Conservation (phyloP, 176 grass and related monocot genomes). For the Zea mays region DNA sequence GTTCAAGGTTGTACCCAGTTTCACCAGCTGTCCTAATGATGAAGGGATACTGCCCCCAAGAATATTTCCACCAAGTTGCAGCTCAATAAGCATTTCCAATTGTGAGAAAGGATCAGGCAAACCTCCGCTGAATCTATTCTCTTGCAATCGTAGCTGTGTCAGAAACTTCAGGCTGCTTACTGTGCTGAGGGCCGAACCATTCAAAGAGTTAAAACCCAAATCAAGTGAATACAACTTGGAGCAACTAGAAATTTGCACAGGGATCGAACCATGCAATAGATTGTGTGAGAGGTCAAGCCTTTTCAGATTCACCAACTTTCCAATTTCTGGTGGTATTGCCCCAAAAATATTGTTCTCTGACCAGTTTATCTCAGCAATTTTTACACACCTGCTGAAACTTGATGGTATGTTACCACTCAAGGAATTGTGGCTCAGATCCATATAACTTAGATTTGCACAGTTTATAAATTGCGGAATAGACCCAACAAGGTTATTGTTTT, state of each 20-base stretch:
- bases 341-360: constrained; percentile 61
- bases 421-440: constrained; percentile 57
- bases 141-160: constrained; percentile 52
- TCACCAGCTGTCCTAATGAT: constrained; percentile 51
- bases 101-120: constrained; percentile 50
- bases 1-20: constrained; percentile 57
- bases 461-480: constrained; percentile 49
- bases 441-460: constrained; percentile 35
- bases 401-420: constrained; percentile 55
- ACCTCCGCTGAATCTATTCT: constrained; percentile 66
- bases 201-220: constrained; percentile 82
- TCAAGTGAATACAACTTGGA: constrained; percentile 51
- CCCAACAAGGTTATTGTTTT: constrained; percentile 51
- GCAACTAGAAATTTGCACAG: constrained; percentile 61
- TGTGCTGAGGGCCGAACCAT: constrained; percentile 47
- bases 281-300: constrained; percentile 63
- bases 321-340: constrained; percentile 50
- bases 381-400: constrained; percentile 53
- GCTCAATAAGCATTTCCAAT: constrained; percentile 52
- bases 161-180: constrained; percentile 54
- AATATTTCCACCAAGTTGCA: constrained; percentile 75
- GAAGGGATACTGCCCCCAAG: constrained; percentile 66
- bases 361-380: constrained; percentile 56
- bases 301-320: constrained; percentile 45
- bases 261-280: constrained; percentile 53